Base-by-base conservation (phyloP, 225 moss, liverwort and hornwort species). In the Straminergon stramineum region DNA sequence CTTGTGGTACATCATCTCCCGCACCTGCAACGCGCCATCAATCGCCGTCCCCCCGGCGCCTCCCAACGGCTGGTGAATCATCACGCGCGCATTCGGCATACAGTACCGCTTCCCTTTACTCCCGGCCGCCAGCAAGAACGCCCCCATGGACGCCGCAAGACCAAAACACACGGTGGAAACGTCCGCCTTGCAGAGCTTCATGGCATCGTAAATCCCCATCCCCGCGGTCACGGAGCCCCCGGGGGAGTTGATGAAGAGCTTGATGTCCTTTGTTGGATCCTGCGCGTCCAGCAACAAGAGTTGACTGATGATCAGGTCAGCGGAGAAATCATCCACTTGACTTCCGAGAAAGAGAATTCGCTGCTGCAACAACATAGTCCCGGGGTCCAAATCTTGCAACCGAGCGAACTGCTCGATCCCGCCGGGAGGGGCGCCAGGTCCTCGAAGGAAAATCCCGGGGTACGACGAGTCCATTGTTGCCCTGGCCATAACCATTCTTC, bases 1-100 rank as follows among this genome's bases (percentile, higher is more conserved):
- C 92, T 99, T 99, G 88, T 97, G 97, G 81, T 96, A 99, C 99
- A 99, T 99, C 99, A 99, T 99, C 94, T 99, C 99, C 74, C 97
- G 89, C 87, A 99, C 99, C 94, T 96, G 96, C 93, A 99, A 87
- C 27, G 96, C 99, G 27, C 96, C 95, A 68, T 99, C 99, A 52
- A 99, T 99, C 17, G 99, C 98, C 79, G 96, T 92, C 27, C 99
- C 99, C 51, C 96, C 95, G 6, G 97, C 97, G 39, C 97, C 97
- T 58, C 99, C 99, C 87, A 97, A 78, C 51, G 99, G 99, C 92
- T 99, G 99, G 89, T 99, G 99, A 90, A 99, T 99, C 99, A 99
- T 99, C 73, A 99, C 94, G 63, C 97, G 89, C 34, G 99, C 96
- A 88, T 99, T 99, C 14, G 99, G 99, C 99, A 99, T 99, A 67